Evolutionary conservation across 116 monocot species (phyloP), one percentile per base, ranked within the genome.

Genomic region (Dioscorea cayenensis): DNA sequence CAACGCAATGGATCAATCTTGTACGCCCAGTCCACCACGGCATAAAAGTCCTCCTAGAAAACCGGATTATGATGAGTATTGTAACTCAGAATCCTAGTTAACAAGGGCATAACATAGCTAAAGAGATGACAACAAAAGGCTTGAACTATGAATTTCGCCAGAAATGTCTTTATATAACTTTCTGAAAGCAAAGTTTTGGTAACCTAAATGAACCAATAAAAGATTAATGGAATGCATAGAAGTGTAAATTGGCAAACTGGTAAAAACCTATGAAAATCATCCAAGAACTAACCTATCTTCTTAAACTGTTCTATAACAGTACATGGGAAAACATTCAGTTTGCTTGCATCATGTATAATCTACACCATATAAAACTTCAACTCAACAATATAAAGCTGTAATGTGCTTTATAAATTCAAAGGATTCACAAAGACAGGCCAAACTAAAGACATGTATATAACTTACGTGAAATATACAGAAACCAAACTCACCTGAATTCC

Each of bases 1-100:
- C 99, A 99, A 17, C 99, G 84, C 51, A 99, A 77, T 21, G 99
- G 99, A 68, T 99, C 99, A 71, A 87, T 93, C 77, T 94, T 99
- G 76, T 84, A 94, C 20, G 91, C 99, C 99, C 99, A 99, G 75
- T 99, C 93, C 58, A 99, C 90, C 16, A 99, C 89, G 14, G 91
- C 91, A 80, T 88, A 91, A 66, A 99, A 99, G 77, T 99, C 99
- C 77, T 99, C 99, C 99, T 99, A 60, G 2, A 32, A 48, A 75
- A 55, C 12, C 43, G 7, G 62, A 6, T 23, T 23, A 62, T 55
- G n/a, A 62, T 21, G 0, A 59, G 6, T 12, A 62, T 62, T 23
- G 62, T 22, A 27, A 62, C 10, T 20, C 3, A 20, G 11, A 62
- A 62, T 23, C 1, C 12, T 27, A 21, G 5, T 4, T 22, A 27